These are phyloP conservation scores for Yamadazyma philogaea DNA, from an alignment of 805 yeast species.

Conservation along the genomic window DNA sequence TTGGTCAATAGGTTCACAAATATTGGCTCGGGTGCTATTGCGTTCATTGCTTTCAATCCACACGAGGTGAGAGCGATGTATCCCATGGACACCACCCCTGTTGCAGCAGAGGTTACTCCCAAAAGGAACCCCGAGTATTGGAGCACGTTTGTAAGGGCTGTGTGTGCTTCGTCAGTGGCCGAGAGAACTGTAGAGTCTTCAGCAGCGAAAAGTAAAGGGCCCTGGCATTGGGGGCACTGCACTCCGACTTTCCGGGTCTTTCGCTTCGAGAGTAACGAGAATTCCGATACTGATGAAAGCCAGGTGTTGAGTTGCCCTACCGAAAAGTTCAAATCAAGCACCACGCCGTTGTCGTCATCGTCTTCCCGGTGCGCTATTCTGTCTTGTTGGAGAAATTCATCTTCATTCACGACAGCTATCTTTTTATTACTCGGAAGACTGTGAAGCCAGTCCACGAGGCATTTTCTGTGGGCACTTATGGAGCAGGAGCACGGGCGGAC, in stretches of 20 bases:
- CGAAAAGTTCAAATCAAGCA: background rate
- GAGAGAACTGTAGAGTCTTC: conserved; percentile 25
- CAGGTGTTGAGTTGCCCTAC: background rate
- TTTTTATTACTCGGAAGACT: conserved; percentile 28
- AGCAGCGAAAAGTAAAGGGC: conserved; percentile 31
- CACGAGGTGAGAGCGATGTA: conserved; percentile 36
- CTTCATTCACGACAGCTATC: background rate
- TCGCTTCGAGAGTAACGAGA: background rate
- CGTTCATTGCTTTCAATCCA: conserved; percentile 37
- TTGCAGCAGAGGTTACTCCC: conserved; percentile 38
- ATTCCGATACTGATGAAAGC: background rate
- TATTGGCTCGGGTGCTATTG: conserved; percentile 32
- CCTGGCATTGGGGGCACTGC: conserved; percentile 42
- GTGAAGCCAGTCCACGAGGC: conserved; percentile 42
- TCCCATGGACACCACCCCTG: conserved; percentile 40
- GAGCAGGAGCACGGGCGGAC: conserved; percentile 40
- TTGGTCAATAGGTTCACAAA: conserved; percentile 22
- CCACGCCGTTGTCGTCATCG: background rate
- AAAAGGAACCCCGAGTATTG: conserved; percentile 31
- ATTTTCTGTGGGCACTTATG: conserved; percentile 34
- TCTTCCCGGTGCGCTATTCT: background rate
- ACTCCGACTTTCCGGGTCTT: background rate
- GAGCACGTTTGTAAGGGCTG: conserved; percentile 19
- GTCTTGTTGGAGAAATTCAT: background rate
- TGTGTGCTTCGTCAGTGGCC: conserved; percentile 16